phyloP scores from a whole-genome alignment of 2,329 filamentous ascomycete genomes.

The Xylariaceae sp. region DNA sequence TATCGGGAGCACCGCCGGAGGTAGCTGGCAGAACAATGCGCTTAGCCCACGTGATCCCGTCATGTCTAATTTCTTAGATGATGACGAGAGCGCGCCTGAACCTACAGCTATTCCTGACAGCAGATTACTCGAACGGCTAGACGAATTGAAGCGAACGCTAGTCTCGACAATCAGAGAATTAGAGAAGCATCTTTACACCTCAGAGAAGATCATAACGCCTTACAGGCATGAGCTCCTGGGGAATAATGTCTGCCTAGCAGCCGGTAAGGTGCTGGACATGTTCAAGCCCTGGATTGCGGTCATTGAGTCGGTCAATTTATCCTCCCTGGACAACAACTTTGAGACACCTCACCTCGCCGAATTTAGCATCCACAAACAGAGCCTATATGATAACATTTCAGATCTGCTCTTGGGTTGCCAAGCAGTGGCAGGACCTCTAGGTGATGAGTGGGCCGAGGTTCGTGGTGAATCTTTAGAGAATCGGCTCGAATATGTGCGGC shows the following conservation, averaged over 20 bases:
- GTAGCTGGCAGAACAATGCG: slow-evolving; percentile 78
- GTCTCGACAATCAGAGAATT: slow-evolving; percentile 81
- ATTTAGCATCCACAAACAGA: slow-evolving; percentile 87
- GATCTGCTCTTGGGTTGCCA: slow-evolving; percentile 86
- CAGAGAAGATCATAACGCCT: slow-evolving; percentile 76
- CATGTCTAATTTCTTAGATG: slow-evolving; percentile 79
- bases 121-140: slow-evolving; percentile 72
- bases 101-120: slow-evolving; percentile 70
- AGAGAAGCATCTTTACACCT: slow-evolving; percentile 72
- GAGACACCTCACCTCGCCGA: slow-evolving; percentile 82
- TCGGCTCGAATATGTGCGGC: slow-evolving; percentile 72
- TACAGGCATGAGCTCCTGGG: slow-evolving; percentile 73
- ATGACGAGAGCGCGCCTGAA: slow-evolving; percentile 66
- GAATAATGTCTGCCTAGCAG: slow-evolving; percentile 74
- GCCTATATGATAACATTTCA: slow-evolving; percentile 85
- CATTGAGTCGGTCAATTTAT: slow-evolving; percentile 87
- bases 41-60: slow-evolving; percentile 62
- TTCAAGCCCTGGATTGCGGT: slow-evolving; percentile 87
- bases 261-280: slow-evolving; percentile 74
- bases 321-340: slow-evolving; percentile 68
- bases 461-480: slow-evolving; percentile 85
- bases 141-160: slow-evolving; percentile 78
- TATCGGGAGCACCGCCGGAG: slow-evolving; percentile 73
- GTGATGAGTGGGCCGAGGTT: slow-evolving; percentile 94
- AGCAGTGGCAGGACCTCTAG: slow-evolving; percentile 81